phyloP scores from a whole-genome alignment of 345 rosid genomes.

The Citrus unshiu region DNA sequence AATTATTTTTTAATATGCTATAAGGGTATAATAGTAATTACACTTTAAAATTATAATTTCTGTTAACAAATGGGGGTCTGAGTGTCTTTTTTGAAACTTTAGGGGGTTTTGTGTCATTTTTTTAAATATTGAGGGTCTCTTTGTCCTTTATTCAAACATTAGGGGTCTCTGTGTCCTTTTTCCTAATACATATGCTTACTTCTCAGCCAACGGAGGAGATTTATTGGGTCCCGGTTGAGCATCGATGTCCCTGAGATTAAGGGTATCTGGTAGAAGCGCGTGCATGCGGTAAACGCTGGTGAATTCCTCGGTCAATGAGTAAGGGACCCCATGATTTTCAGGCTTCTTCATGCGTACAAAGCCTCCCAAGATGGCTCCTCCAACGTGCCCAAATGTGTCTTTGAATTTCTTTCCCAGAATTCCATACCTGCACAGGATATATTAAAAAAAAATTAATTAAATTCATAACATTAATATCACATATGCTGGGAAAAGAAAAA shows the following conservation, averaged over 20 bases:
- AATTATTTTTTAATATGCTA: too few species aligned
- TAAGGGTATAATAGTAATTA: too few species aligned
- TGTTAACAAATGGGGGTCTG: too few species aligned
- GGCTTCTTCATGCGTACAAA: conserved; percentile 46
- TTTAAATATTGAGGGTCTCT: too few species aligned
- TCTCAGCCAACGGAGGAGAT: conserved; percentile 30
- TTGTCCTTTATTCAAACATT: too few species aligned
- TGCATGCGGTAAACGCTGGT: conserved; percentile 61
- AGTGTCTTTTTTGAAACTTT: too few species aligned
- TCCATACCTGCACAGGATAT: conserved; percentile 36
- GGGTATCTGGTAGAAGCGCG: conserved; percentile 46
- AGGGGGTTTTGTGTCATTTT: too few species aligned
- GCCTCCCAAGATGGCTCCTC: conserved; percentile 40
- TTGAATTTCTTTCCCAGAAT: conserved; percentile 56
- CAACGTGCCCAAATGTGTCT: conserved; percentile 52
- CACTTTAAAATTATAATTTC: too few species aligned
- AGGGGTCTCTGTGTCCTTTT: too few species aligned
- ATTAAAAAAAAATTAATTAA: too few species aligned
- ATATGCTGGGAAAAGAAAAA: too few species aligned
- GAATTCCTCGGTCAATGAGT: conserved; percentile 65
- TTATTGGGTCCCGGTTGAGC: conserved; percentile 29
- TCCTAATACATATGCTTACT: conserved; percentile 13
- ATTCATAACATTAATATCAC: too few species aligned
- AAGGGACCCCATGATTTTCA: conserved; percentile 51
- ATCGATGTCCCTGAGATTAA: conserved; percentile 33